Conservation (phyloP, 768 basidiomycete species). For the Mycena floridula region DNA sequence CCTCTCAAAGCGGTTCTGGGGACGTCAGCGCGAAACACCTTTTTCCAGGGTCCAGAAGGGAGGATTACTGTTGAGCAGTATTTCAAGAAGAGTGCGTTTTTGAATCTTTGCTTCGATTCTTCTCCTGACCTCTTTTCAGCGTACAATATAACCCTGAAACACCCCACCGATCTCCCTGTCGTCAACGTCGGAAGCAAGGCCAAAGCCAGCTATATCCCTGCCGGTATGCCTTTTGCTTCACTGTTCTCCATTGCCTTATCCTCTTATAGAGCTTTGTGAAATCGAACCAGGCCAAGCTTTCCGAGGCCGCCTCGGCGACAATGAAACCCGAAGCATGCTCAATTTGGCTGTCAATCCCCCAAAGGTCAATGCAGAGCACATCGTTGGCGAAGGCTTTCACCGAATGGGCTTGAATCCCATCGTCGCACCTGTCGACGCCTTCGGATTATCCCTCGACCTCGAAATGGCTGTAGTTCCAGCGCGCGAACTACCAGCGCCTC, state of each 20-base stretch:
- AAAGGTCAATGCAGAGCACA: constrained; percentile 46
- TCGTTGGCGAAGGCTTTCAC: constrained; percentile 53
- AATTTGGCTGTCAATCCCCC: constrained; percentile 61
- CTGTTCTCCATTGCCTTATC: constrained; percentile 20
- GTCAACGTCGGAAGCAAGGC: constrained; percentile 35
- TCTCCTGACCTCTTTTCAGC: constrained; percentile 29
- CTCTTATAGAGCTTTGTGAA: constrained; percentile 70
- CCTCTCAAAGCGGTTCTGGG: constrained; percentile 32
- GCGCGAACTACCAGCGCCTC: constrained; percentile 57
- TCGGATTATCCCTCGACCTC: constrained; percentile 48
- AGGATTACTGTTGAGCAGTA: constrained; percentile 56
- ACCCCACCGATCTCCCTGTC: constrained; percentile 44
- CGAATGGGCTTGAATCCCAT: constrained; percentile 42
- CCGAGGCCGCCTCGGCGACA: constrained; percentile 52
- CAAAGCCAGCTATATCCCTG: constrained; percentile 6
- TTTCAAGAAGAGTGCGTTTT: constrained; percentile 50
- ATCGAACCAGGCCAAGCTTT: constrained; percentile 56
- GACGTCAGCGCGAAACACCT: constrained; percentile 31
- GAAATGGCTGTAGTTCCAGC: constrained; percentile 62
- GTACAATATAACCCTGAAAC: constrained; percentile 43
- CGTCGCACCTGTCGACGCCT: constrained; percentile 37
- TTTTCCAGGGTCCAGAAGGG: constrained; percentile 48
- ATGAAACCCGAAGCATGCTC: constrained; percentile 68
- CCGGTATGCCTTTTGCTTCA: constrained; percentile 33
- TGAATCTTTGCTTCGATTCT: background rate